These are phyloP conservation scores for Russula vinacea DNA, from an alignment of 768 basidiomycete species.

Conservation along the genomic window DNA sequence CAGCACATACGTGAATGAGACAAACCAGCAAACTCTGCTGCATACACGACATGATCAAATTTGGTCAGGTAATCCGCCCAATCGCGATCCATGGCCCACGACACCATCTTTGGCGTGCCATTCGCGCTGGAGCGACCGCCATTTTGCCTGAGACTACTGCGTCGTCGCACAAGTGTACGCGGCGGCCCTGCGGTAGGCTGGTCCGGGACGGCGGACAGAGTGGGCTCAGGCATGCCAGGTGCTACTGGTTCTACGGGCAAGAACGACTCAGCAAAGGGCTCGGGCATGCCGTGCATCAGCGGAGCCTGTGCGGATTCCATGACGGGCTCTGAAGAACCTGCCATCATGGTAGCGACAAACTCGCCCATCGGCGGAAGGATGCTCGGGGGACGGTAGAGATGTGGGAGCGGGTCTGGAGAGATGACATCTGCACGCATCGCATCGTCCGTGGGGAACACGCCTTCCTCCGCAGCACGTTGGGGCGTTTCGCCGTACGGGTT, in stretches of 20 bases:
- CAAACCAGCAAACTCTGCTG: conserved; percentile 43
- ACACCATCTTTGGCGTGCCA: conserved; percentile 62
- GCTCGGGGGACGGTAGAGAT: conserved; percentile 42
- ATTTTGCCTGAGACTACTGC: conserved; percentile 62
- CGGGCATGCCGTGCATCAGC: neutral
- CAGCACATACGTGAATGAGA: conserved; percentile 9
- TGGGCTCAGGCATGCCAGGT: conserved; percentile 7
- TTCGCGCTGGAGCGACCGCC: conserved; percentile 41
- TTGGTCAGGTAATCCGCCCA: conserved; percentile 55
- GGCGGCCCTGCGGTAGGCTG: conserved; percentile 21
- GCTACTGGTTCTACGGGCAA: neutral
- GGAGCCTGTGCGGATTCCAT: neutral
- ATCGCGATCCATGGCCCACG: conserved; percentile 71
- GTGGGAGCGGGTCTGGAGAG: conserved; percentile 47
- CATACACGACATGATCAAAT: conserved; percentile 42
- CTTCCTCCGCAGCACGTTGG: conserved; percentile 33
- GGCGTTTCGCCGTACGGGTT: conserved; percentile 28
- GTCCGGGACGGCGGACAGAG: conserved; percentile 24
- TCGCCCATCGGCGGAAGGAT: conserved; percentile 32
- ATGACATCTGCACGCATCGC: conserved; percentile 33
- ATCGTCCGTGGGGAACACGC: neutral
- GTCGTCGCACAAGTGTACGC: conserved; percentile 44
- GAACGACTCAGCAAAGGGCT: conserved; percentile 10
- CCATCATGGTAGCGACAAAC: conserved; percentile 24
- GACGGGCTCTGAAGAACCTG: conserved; percentile 8